Base-by-base conservation (phyloP, 2,329 filamentous ascomycete genomes). In the Colletotrichum eleusines region DNA sequence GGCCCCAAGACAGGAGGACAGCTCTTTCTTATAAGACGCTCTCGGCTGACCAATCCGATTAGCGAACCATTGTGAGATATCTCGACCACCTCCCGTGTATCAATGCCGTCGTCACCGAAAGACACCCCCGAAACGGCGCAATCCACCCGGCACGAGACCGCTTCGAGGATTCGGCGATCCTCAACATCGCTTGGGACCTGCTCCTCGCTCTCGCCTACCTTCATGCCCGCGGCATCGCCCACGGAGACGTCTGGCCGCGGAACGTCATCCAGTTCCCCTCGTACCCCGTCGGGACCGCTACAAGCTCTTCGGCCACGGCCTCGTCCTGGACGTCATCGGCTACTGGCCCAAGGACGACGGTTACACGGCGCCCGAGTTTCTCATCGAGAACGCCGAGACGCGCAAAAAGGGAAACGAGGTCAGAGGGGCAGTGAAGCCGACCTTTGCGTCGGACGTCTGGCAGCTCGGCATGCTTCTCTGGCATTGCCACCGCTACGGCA, bases 261-360 rank as follows among this genome's bases (percentile, higher is more conserved):
- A 66, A 67, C 33, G 48, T 71, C 23, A 31, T 71, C 3, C n/a
- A 2, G 0, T 35, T 66, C 11, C n/a, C 50, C 28, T 38, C 33
- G 9, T 33, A n/a, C 31, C n/a, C 31, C n/a, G 44, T 3, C 31
- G 20, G 2, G 12, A 40, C 8, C 53, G 33, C 31, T 35, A 20
- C 65, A 71, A 69, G 53, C 59, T 71, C 31, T 51, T 69, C 20
- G 64, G 69, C 11, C 69, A 71, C 48, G 65, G 69, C 5, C 51
- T 71, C 33, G 69, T 71, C 23, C 65, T 65, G 0, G 23, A 35
- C 23, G 57, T 71, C 42, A 26, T 50, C 14, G 12, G 35, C 42
- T 16, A 63, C 54, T 16, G 51, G 9, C 26, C 5, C 42, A 57
- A 7, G 50, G 18, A 33, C 6, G 5, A 4, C 31, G 3, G 58